Evolutionary conservation across 148 eudicot genomes (phyloP).

Genomic region (Persicaria maculosa): DNA sequence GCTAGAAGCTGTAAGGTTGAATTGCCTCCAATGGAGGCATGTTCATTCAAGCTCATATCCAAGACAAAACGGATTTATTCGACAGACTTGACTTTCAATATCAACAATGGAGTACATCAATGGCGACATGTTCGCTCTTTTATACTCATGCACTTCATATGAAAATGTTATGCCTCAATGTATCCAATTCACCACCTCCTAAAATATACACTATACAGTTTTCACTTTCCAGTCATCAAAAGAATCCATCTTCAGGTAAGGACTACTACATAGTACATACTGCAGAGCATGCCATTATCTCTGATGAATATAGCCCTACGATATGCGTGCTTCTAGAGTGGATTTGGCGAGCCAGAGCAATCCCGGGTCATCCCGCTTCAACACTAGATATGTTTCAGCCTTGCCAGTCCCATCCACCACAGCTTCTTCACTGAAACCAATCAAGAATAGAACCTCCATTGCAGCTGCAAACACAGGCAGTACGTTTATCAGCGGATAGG

Average conservation of each 20-base stretch:
- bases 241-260: not conserved
- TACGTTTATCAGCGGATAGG: not conserved
- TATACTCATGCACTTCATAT: not conserved
- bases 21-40: too few relatives aligned
- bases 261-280: not conserved
- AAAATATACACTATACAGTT: not conserved
- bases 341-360: constrained; percentile 94
- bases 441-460: constrained; percentile 57
- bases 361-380: constrained; percentile 78
- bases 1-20: too few relatives aligned
- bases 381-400: constrained; percentile 50
- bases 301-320: constrained; percentile 4
- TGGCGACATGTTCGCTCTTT: too few relatives aligned
- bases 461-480: constrained; percentile 54
- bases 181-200: not conserved
- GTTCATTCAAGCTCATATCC: too few relatives aligned
- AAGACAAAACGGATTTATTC: too few relatives aligned
- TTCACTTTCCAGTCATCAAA: not conserved
- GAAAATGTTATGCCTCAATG: not conserved
- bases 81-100: not conserved
- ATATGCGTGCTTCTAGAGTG: constrained; percentile 49
- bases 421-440: constrained; percentile 66
- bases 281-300: not conserved
- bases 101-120: not conserved
- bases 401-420: constrained; percentile 40